Conservation (phyloP, 306 rosid genomes). For the Ammopiptanthus mongolicus region DNA sequence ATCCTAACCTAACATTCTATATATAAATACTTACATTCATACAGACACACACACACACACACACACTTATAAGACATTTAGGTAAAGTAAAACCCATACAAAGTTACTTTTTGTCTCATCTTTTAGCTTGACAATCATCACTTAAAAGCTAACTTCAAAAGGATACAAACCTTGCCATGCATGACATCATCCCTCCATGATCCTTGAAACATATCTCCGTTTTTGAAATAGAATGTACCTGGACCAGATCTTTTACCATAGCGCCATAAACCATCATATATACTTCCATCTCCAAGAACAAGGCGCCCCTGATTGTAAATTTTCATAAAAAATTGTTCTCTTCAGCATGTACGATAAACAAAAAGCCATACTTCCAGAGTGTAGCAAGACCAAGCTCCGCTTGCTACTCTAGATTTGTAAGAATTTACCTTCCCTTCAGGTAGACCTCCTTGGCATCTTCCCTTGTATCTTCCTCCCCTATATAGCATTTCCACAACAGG, state of each 20-base stretch:
- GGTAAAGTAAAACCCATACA: not conserved
- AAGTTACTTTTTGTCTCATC: not conserved
- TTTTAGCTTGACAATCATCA: not conserved
- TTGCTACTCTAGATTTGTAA: not conserved
- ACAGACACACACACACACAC: not conserved
- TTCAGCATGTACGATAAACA: not conserved
- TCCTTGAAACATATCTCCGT: slow-evolving; percentile 96
- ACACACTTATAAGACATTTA: not conserved
- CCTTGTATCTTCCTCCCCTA: slow-evolving; percentile 82
- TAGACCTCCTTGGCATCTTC: slow-evolving; percentile 95
- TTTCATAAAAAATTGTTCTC: slow-evolving; percentile 11
- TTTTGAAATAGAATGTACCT: slow-evolving; percentile 82
- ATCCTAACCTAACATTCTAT: not conserved
- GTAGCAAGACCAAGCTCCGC: not conserved
- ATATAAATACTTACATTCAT: not conserved
- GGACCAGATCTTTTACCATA: slow-evolving; percentile 86
- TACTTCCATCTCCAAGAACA: slow-evolving; percentile 74
- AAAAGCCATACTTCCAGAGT: not conserved
- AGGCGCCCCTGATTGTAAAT: slow-evolving; percentile 65
- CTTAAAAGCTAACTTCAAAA: slow-evolving; percentile 2
- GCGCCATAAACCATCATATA: slow-evolving; percentile 92
- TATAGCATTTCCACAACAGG: slow-evolving; percentile 84
- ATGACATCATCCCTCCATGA: slow-evolving; percentile 96
- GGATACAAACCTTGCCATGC: slow-evolving; percentile 83
- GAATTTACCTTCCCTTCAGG: slow-evolving; percentile 89